Conservation (phyloP, 768 basidiomycete genomes). For the Leccinum imitatum region DNA sequence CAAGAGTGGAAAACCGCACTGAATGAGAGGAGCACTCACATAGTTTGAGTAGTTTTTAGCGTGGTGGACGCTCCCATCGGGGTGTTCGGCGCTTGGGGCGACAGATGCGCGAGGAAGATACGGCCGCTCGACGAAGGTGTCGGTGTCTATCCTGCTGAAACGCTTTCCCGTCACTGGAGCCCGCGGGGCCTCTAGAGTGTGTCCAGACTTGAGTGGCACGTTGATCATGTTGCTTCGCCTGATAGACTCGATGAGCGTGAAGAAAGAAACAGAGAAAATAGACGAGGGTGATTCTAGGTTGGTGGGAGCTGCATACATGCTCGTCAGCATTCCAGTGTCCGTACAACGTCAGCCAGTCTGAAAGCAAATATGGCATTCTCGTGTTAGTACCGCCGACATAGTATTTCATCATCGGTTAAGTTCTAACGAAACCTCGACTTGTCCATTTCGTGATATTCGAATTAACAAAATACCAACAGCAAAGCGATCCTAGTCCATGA, state of each 20-base stretch:
- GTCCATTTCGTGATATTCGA: slow-evolving; percentile 6
- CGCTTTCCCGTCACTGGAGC: slow-evolving; percentile 26
- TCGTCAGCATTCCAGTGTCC: slow-evolving; percentile 10
- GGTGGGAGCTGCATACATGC: slow-evolving; percentile 18
- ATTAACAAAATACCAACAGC: slow-evolving; percentile 21
- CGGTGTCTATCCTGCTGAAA: slow-evolving; percentile 26
- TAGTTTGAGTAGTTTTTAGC: slow-evolving; percentile 19
- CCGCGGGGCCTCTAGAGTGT: slow-evolving; percentile 16
- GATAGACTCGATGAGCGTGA: slow-evolving; percentile 19
- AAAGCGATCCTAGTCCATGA: slow-evolving; percentile 8
- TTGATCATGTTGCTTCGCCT: slow-evolving; percentile 21
- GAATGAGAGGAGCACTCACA: slow-evolving; percentile 15
- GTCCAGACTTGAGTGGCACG: slow-evolving; percentile 16
- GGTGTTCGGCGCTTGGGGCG: slow-evolving; percentile 27
- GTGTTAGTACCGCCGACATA: slow-evolving; percentile 5
- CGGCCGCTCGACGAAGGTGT: slow-evolving; percentile 25
- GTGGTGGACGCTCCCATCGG: slow-evolving; percentile 21
- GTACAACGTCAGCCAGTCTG: slow-evolving; percentile 4
- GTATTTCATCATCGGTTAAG: not conserved
- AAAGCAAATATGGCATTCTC: slow-evolving; percentile 14
- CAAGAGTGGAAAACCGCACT: not conserved
- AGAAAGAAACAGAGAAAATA: slow-evolving; percentile 20
- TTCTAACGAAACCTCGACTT: not conserved
- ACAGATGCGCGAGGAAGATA: slow-evolving; percentile 30
- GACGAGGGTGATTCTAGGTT: slow-evolving; percentile 12